Evolutionary conservation across 2,329 filamentous ascomycete species (phyloP), one percentile per base, ranked within the genome.

Genomic region (Botrytis deweyae): DNA sequence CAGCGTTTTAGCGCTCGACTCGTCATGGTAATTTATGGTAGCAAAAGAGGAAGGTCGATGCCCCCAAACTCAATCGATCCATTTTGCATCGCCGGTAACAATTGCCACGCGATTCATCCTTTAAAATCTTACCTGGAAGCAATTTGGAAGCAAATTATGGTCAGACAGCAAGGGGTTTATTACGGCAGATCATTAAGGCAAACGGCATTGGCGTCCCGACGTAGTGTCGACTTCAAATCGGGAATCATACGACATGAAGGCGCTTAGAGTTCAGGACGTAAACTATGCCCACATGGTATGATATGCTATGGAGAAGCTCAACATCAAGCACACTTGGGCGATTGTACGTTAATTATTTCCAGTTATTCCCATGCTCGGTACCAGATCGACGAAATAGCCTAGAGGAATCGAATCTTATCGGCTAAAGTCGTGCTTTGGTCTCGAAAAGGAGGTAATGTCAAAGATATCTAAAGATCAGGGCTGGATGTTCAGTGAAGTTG

Each of bases 41-140:
- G 49, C 9, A 18, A 22, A 52, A 67, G 18, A 55, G 25, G 18
- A 42, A 42, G 46, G 36, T 58, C 55, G 25, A 29, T 55, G 7
- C 5, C 33, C 18, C n/a, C 40, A 68, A 68, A 58, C 49, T 55
- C n/a, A 42, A 69, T 69, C 38, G 49, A 69, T 69, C 66, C 66
- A 42, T 69, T 52, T 69, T n/a, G 38, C 66, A 58, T 42, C 49
- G 49, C 66, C 20, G 66, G 52, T 58, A 42, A 42, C 49, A 33
- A 33, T 58, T 33, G 66, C 49, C 25, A 68, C 52, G 36, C 66
- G 49, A 44, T 29, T 58, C 38, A 38, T 44, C 29, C 66, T 42
- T 8, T 38, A 29, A 20, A 12, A 58, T 58, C 38, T 33, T 42
- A 44, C n/a, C 42, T 2, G 29, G 36, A 29, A 58, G 49, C n/a